phyloP scores from a whole-genome alignment of 78 protist species.

The Protostelium mycophagum region DNA sequence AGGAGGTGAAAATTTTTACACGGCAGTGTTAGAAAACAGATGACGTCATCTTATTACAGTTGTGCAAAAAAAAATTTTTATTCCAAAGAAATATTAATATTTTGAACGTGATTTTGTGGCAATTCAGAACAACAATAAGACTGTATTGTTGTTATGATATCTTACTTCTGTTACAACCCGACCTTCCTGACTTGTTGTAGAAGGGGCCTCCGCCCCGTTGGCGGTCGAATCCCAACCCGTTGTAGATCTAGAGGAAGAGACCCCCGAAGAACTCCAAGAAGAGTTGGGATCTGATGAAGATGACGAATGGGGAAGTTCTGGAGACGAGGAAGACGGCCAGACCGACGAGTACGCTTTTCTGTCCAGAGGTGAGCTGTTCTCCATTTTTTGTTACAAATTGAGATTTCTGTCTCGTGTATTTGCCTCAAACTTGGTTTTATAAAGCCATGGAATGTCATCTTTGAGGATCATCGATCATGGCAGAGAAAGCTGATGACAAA shows the following conservation, averaged over 20 bases:
- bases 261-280: background rate
- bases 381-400: background rate
- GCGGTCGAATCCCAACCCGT: background rate
- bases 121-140: no score
- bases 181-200: background rate
- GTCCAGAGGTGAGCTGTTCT: background rate
- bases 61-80: no score
- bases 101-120: no score
- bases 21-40: no score
- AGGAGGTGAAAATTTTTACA: background rate
- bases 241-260: background rate
- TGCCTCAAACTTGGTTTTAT: no score
- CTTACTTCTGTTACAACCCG: background rate
- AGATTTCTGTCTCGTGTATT: no score
- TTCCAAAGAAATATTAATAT: no score
- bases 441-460: no score
- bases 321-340: background rate
- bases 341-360: background rate
- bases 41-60: no score
- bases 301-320: background rate
- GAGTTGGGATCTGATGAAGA: background rate
- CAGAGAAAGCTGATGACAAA: no score
- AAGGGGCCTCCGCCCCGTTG: background rate
- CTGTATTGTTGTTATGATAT: no score
- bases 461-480: no score